phyloP scores from a whole-genome alignment of 495 filamentous ascomycete species.

The Tuber indicum region DNA sequence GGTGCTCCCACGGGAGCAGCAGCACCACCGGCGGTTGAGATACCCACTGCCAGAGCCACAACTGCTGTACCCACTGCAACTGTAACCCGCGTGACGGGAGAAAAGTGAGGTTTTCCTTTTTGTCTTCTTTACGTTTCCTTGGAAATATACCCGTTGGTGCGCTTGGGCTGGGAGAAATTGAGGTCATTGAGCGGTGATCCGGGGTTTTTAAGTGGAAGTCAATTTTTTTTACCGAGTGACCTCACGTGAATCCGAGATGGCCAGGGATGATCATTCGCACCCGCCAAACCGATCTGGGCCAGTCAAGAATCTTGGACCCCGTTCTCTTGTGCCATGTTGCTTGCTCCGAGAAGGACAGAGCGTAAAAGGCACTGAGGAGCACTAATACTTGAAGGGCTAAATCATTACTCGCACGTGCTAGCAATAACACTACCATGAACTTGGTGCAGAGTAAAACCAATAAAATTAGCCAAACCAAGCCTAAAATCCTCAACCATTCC shows the following conservation, averaged over 20 bases:
- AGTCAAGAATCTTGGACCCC: neutral
- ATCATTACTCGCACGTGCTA: conserved; percentile 6
- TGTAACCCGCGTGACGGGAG: neutral
- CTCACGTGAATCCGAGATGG: neutral
- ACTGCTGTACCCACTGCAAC: neutral
- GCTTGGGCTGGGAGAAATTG: neutral
- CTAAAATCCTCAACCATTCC: conserved; percentile 2
- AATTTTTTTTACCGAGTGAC: neutral
- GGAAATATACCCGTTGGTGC: neutral
- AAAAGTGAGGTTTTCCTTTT: conserved; percentile 4
- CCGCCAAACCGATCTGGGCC: neutral
- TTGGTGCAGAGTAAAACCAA: neutral
- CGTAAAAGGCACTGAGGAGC: neutral
- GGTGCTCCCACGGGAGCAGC: neutral
- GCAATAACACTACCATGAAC: neutral
- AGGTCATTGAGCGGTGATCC: neutral
- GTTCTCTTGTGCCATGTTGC: neutral
- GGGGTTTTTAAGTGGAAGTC: neutral
- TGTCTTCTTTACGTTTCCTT: neutral
- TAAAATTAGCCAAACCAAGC: neutral
- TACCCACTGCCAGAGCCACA: neutral
- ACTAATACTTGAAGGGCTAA: neutral
- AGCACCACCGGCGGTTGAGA: neutral
- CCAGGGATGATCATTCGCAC: neutral
- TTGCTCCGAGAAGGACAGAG: neutral